phyloP scores from a whole-genome alignment of 2,329 filamentous ascomycete species.

The Aspergillus awamori region DNA sequence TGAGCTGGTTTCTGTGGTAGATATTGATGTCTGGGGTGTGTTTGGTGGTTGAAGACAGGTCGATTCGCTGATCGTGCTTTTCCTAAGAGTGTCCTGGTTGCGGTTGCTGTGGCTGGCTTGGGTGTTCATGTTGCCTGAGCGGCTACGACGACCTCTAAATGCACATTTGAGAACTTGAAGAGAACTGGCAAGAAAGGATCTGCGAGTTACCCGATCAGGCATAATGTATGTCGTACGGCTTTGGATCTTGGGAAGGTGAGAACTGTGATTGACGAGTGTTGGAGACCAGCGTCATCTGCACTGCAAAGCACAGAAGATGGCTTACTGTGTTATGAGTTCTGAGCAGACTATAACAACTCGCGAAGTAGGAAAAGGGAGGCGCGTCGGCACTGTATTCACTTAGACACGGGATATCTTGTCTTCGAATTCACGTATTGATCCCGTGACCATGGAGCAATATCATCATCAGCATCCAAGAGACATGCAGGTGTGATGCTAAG shows the following conservation, averaged over 20 bases:
- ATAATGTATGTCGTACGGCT: slow-evolving; percentile 5
- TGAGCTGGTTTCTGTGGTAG: background rate
- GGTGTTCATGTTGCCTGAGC: background rate
- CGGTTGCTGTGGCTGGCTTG: background rate
- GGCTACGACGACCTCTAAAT: slow-evolving; percentile 13
- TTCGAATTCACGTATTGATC: too few relatives aligned
- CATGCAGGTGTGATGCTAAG: too few relatives aligned
- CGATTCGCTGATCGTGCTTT: background rate
- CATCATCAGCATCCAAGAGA: too few relatives aligned
- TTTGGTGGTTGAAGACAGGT: background rate
- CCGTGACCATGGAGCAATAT: too few relatives aligned
- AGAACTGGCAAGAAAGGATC: slow-evolving; percentile 20
- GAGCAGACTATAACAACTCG: too few relatives aligned
- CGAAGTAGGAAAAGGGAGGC: too few relatives aligned
- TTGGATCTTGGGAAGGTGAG: background rate
- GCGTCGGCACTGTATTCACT: too few relatives aligned
- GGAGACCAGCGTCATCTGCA: too few relatives aligned
- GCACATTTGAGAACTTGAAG: slow-evolving; percentile 25
- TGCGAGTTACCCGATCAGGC: slow-evolving; percentile 18
- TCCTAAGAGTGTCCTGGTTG: background rate
- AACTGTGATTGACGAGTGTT: too few relatives aligned
- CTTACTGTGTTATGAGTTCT: too few relatives aligned
- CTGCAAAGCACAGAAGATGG: too few relatives aligned
- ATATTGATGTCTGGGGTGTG: background rate
- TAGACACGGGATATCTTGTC: too few relatives aligned